These are phyloP conservation scores for Aegilops umbellulata DNA, from an alignment of 176 grass and related monocot genomes.

Conservation along the genomic window DNA sequence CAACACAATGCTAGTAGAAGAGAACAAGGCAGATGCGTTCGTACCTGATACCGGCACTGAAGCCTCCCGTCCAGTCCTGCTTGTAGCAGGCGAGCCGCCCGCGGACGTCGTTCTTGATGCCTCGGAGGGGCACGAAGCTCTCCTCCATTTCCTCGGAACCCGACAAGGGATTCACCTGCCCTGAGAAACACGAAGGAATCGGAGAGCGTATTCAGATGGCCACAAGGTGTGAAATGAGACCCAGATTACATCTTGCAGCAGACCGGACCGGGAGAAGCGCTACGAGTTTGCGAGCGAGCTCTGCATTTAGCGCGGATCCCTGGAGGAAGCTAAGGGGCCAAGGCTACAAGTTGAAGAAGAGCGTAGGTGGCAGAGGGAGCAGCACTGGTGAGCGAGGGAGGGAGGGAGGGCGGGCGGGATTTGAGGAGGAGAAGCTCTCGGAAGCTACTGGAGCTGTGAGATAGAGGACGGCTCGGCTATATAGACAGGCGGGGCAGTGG, in stretches of 20 bases:
- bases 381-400: background rate
- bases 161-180: background rate
- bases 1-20: background rate
- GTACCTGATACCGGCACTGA: conserved; percentile 83
- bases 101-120: conserved; percentile 82
- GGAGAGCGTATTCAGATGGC: conserved; percentile 35
- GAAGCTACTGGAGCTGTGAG: background rate
- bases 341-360: conserved; percentile 18
- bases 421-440: conserved; percentile 1
- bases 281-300: background rate
- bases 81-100: conserved; percentile 86
- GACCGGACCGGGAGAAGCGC: conserved; percentile 19
- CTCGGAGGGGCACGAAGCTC: conserved; percentile 77
- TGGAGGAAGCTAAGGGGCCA: conserved; percentile 2
- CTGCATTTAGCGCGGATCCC: conserved; percentile 52
- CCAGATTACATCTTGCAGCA: conserved; percentile 54
- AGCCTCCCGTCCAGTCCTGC: conserved; percentile 92
- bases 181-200: conserved; percentile 30
- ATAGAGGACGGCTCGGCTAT: conserved; percentile 40
- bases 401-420: background rate
- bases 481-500: conserved; percentile 18
- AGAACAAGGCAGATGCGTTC: background rate
- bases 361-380: background rate
- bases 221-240: conserved; percentile 8
- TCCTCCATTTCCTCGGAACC: conserved; percentile 65